Evolutionary conservation across 176 grass and related monocot species (phyloP).

Genomic region (Oryza coarctata): DNA sequence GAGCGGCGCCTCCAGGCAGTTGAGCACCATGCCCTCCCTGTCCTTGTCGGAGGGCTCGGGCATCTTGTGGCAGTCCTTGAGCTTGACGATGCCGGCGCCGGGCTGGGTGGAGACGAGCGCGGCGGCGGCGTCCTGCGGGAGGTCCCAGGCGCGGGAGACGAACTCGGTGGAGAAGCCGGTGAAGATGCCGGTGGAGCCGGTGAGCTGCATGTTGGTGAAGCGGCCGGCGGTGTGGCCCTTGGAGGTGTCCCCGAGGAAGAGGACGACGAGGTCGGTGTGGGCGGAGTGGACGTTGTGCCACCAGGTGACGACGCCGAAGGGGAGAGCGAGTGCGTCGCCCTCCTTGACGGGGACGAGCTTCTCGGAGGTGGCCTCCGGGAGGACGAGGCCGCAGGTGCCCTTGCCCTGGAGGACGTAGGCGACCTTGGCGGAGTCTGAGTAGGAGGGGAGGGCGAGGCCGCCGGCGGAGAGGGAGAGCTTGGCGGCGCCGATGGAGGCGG

Average conservation of each 20-base stretch:
- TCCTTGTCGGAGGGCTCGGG: conserved; percentile 37
- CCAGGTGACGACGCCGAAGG: conserved; percentile 73
- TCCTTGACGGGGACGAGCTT: conserved; percentile 67
- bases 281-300: conserved; percentile 54
- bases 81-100: conserved; percentile 34
- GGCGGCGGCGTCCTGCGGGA: conserved; percentile 33
- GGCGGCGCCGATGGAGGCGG: conserved; percentile 68
- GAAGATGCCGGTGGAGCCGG: conserved; percentile 62
- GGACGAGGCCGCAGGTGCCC: conserved; percentile 45
- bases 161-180: conserved; percentile 72
- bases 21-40: conserved; percentile 60
- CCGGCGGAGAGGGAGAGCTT: conserved; percentile 57
- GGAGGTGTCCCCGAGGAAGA: conserved; percentile 81
- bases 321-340: conserved; percentile 66
- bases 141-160: conserved; percentile 68
- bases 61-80: conserved; percentile 43
- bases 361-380: conserved; percentile 58
- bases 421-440: conserved; percentile 82
- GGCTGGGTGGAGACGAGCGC: conserved; percentile 55
- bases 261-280: conserved; percentile 38
- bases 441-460: conserved; percentile 62
- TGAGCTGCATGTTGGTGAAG: conserved; percentile 71
- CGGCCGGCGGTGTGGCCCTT: conserved; percentile 54
- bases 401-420: conserved; percentile 64
- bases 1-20: conserved; percentile 64